Percentiles rank a stretch among this genome's conserved stretches.
phyloP scores from a whole-genome alignment of 805 yeast genomes.

The Kurtzmaniella cleridarum region DNA sequence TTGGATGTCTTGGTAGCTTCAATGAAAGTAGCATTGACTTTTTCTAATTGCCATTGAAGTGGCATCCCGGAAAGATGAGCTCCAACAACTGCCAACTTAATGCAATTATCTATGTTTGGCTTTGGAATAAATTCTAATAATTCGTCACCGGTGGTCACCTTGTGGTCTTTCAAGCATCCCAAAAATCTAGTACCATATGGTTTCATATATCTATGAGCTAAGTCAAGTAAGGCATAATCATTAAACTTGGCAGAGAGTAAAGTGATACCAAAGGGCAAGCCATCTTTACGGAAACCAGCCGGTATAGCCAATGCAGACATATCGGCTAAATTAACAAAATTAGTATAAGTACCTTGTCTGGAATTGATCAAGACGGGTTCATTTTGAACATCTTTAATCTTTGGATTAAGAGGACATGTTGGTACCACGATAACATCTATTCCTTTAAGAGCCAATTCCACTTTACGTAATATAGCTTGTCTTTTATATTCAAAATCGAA shows the following conservation, averaged over 20 bases:
- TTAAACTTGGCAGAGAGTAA: constrained; percentile 75
- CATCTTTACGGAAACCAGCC: constrained; percentile 81
- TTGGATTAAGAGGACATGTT: constrained; percentile 90
- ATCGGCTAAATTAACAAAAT: constrained; percentile 92
- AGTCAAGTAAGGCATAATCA: constrained; percentile 81
- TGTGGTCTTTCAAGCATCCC: constrained; percentile 44
- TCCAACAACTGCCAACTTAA: constrained; percentile 90
- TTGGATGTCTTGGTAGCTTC: constrained; percentile 64
- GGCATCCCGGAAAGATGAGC: constrained; percentile 89
- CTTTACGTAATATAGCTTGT: constrained; percentile 67
- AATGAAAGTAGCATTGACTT: constrained; percentile 70
- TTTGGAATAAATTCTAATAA: constrained; percentile 42
- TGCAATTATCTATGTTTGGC: constrained; percentile 33
- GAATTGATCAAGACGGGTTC: constrained; percentile 86
- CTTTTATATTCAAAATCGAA: constrained; percentile 85
- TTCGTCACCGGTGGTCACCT: constrained; percentile 40
- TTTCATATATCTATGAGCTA: constrained; percentile 69
- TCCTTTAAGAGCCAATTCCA: constrained; percentile 46
- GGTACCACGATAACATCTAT: constrained; percentile 84
- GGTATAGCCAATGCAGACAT: constrained; percentile 90
- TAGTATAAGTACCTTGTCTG: constrained; percentile 96
- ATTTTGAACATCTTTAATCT: constrained; percentile 59
- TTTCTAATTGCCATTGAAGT: constrained; percentile 88
- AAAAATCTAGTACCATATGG: constrained; percentile 44
- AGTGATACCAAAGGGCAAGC: constrained; percentile 88